Base-by-base conservation (phyloP, 495 filamentous ascomycete species). In the Daldinia childiae region DNA sequence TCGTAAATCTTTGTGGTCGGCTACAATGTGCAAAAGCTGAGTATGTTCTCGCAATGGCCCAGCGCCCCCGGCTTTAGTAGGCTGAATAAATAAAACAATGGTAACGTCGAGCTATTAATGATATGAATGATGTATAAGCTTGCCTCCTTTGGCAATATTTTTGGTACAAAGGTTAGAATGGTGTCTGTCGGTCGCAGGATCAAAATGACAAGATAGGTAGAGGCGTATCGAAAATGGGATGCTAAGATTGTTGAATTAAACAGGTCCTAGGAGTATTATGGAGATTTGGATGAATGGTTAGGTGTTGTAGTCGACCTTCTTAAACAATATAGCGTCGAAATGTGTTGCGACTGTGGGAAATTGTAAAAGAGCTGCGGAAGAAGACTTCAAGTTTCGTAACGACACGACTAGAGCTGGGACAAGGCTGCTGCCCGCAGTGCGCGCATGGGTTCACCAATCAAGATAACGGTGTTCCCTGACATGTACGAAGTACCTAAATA, bases 391-490 rank as follows among this genome's bases (percentile, higher is more conserved):
- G 34, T 36, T 59, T 66, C 14, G 60, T 50, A 51, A 61, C 26
- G 62, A 59, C 61, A 66, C 63, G 58, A 63, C 34, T 38, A 58
- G 52, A 69, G 71, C 65, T 73, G 57, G 60, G 57, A 66, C 71
- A 73, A 73, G 71, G 71, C 66, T 66, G 51, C 24, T 73, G 66
- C 66, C 66, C 71, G 71, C 71, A 73, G 66, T 66, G 58, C 34
- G 62, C 60, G 61, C 66, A 52, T 50, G 60, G 48, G 24, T 41
- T 30, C 45, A 54, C 71, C 58, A 73, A 73, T 73, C 51, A 73
- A 66, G 66, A 73, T 55, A 73, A 29, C 50, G 30, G 21, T 29
- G 61, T 60, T 64, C 34, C 17, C 38, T 48, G 54, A 54, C 34
- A 50, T 50, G 41, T 51, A 67, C 26, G 12, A 32, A 29, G 38